Percentiles rank a stretch among this genome's conserved stretches.
Evolutionary conservation across 306 rosid genomes (phyloP).

Genomic region (Ammopiptanthus mongolicus): DNA sequence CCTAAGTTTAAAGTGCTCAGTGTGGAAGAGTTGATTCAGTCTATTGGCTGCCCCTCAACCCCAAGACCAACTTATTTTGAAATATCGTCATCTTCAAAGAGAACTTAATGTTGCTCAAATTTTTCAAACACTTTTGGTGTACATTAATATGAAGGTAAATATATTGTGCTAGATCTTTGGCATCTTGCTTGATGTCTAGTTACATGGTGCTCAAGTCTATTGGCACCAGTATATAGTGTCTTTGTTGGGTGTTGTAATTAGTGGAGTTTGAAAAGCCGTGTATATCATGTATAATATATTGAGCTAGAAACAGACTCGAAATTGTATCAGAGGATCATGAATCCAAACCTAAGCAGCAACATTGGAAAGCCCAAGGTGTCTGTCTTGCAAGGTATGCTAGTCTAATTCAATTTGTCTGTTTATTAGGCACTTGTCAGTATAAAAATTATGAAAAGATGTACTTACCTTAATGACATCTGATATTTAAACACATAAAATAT

Average conservation of each 20-base stretch:
- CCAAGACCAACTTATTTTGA: constrained; percentile 79
- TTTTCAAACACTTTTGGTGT: constrained; percentile 47
- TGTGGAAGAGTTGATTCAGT: constrained; percentile 55
- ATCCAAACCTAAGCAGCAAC: too few relatives aligned
- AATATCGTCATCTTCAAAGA: constrained; percentile 39
- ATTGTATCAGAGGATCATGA: too few relatives aligned
- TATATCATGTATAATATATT: not conserved
- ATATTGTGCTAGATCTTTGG: constrained; percentile 19
- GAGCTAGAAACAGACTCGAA: too few relatives aligned
- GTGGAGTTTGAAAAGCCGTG: not conserved
- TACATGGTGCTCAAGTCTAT: not conserved
- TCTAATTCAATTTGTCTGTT: too few relatives aligned
- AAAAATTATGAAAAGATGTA: too few relatives aligned
- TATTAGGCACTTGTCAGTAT: too few relatives aligned
- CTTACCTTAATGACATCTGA: too few relatives aligned
- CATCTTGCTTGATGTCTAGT: not conserved
- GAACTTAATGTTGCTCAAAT: constrained; percentile 20
- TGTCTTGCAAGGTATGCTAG: too few relatives aligned
- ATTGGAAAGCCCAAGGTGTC: too few relatives aligned
- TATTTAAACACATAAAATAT: too few relatives aligned
- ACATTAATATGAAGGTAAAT: constrained; percentile 15
- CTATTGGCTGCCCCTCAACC: constrained; percentile 75
- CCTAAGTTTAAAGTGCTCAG: constrained; percentile 57
- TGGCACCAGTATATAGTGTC: constrained; percentile 3
- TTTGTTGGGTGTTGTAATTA: not conserved